phyloP scores from a whole-genome alignment of 225 moss, liverwort and hornwort genomes.

The Polytrichum formosum region DNA sequence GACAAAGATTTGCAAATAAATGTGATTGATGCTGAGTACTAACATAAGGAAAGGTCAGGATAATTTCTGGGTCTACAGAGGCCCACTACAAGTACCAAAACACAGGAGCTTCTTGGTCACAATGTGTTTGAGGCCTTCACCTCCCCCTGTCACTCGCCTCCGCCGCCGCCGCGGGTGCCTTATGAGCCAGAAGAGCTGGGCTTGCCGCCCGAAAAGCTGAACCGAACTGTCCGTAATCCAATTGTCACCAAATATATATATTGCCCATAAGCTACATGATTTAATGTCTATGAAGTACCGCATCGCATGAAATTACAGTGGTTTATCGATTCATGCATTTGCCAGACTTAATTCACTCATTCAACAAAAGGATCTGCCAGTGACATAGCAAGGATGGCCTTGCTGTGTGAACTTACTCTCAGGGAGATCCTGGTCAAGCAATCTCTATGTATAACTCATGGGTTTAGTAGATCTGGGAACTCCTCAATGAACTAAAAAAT shows the following conservation, averaged over 20 bases:
- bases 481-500: no score
- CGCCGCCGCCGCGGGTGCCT: slow-evolving; percentile 25
- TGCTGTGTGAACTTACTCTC: no score
- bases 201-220: slow-evolving; percentile 30
- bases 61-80: slow-evolving; percentile 39
- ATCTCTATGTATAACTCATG: no score
- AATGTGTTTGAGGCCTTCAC: slow-evolving; percentile 34
- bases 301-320: background rate
- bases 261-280: no score
- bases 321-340: no score
- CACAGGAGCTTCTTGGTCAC: slow-evolving; percentile 34
- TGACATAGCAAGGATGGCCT: no score
- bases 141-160: slow-evolving; percentile 20
- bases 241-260: no score
- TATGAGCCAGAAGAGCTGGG: slow-evolving; percentile 31
- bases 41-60: slow-evolving; percentile 32
- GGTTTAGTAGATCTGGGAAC: no score
- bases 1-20: background rate
- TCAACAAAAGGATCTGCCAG: no score
- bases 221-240: slow-evolving; percentile 26
- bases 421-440: no score
- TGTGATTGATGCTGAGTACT: slow-evolving; percentile 14
- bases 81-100: slow-evolving; percentile 33
- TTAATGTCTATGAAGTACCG: background rate
- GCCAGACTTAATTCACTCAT: no score